These are phyloP conservation scores for Macrophomina phaseolina DNA, from an alignment of 2,329 filamentous ascomycete genomes.

Conservation along the genomic window DNA sequence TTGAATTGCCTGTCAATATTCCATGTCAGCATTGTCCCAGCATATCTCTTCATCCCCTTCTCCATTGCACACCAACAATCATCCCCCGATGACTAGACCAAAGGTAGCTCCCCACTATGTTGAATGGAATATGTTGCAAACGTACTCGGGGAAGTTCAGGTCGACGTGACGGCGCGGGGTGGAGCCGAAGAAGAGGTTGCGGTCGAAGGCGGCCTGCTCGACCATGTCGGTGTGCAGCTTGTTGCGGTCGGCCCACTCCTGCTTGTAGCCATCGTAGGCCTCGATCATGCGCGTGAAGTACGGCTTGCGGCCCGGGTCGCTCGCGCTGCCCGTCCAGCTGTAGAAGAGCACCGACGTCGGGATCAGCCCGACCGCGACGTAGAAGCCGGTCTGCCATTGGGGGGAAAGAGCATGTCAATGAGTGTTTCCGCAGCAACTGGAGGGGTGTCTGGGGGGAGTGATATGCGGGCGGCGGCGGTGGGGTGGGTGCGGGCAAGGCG, in stretches of 20 bases:
- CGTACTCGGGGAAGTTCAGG: slow-evolving; percentile 69
- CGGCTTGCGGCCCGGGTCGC: slow-evolving; percentile 46
- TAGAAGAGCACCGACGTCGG: slow-evolving; percentile 55
- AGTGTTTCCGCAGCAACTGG: not conserved
- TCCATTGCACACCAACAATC: not conserved
- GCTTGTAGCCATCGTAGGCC: slow-evolving; percentile 60
- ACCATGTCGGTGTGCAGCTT: slow-evolving; percentile 64
- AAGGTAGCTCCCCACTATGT: no score
- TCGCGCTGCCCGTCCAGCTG: slow-evolving; percentile 45
- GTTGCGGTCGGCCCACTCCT: slow-evolving; percentile 62
- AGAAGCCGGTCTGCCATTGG: slow-evolving; percentile 52
- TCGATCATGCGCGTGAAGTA: slow-evolving; percentile 59
- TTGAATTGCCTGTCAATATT: slow-evolving; percentile 62
- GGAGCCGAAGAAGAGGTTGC: slow-evolving; percentile 62
- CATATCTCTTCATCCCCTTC: not conserved
- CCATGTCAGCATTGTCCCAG: slow-evolving; percentile 27
- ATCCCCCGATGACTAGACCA: no score
- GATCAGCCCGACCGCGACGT: slow-evolving; percentile 51
- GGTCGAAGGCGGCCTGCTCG: slow-evolving; percentile 67
- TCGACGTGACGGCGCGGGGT: slow-evolving; percentile 56
- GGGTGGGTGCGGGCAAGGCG: slow-evolving; percentile 36
- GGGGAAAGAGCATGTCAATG: slow-evolving; percentile 33
- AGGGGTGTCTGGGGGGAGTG: not conserved
- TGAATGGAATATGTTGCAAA: slow-evolving; percentile 31
- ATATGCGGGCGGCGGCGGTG: slow-evolving; percentile 16